These are phyloP conservation scores for Fusarium sp. DNA, from an alignment of 2,329 filamentous ascomycete species.

Conservation along the genomic window DNA sequence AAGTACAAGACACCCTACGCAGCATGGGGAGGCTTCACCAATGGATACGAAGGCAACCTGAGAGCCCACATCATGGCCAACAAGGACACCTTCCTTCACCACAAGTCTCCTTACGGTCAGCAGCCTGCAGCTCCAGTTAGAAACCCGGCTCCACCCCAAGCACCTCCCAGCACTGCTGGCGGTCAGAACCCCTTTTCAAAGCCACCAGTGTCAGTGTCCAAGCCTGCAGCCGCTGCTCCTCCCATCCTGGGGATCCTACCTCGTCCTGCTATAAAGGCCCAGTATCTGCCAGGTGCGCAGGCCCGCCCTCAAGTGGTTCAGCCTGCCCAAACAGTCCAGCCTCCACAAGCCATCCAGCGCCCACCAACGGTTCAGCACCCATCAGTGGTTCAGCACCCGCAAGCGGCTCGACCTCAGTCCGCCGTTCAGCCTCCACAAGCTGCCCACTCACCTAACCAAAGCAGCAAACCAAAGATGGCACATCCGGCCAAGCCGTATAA, in stretches of 20 bases:
- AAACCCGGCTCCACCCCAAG: not conserved
- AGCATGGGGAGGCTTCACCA: conserved; percentile 68
- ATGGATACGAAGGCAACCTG: conserved; percentile 68
- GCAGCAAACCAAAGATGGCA: conserved; percentile 40
- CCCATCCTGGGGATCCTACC: conserved; percentile 15
- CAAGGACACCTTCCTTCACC: conserved; percentile 41
- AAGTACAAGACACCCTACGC: conserved; percentile 72
- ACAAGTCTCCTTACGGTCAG: conserved; percentile 6
- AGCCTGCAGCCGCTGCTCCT: not conserved
- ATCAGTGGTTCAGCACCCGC: not conserved
- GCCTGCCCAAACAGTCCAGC: not conserved
- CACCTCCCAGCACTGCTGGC: not conserved
- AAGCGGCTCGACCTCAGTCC: not conserved
- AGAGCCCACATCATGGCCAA: conserved; percentile 57
- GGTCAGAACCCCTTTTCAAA: conserved; percentile 23
- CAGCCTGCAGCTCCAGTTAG: not conserved
- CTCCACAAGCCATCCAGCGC: not conserved
- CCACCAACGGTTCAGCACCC: not conserved
- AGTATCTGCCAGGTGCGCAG: conserved; percentile 25
- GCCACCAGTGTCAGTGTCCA: not conserved
- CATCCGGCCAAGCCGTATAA: conserved; percentile 47
- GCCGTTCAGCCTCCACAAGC: not conserved
- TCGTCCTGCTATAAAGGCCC: conserved; percentile 37
- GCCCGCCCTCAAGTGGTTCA: conserved; percentile 13
- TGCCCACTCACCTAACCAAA: conserved; percentile 13